Conservation (phyloP, 768 basidiomycete genomes). For the Hygrophoropsis aurantiaca region DNA sequence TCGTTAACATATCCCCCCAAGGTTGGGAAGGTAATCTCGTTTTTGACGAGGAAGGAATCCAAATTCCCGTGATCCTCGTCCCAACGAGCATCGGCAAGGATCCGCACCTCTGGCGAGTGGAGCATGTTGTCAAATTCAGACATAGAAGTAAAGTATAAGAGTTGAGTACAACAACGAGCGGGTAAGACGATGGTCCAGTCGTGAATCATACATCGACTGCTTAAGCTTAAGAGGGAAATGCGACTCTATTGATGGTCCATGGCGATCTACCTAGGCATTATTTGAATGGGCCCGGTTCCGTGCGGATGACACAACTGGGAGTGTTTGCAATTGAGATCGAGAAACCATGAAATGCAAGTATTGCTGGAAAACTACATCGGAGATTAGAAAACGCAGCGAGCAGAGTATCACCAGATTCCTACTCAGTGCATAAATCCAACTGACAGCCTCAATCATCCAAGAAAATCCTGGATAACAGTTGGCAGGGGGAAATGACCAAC, state of each 20-base stretch:
- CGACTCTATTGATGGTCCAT: not conserved
- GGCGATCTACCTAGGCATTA: not conserved
- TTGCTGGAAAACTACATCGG: no score
- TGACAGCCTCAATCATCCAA: no score
- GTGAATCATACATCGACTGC: not conserved
- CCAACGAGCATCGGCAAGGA: no score
- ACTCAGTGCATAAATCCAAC: not conserved
- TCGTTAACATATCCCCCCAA: no score
- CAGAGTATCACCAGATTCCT: no score
- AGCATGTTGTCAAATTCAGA: not conserved
- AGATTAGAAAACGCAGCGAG: no score
- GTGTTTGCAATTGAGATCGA: not conserved
- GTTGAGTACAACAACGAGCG: not conserved
- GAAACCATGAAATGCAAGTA: no score
- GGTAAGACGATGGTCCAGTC: no score
- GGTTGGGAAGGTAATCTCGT: no score
- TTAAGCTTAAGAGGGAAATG: not conserved
- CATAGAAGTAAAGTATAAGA: not conserved
- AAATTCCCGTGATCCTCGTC: no score
- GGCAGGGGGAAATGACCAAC: not conserved
- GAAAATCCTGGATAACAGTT: no score
- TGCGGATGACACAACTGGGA: not conserved
- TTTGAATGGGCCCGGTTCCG: not conserved
- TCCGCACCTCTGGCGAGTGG: not conserved
- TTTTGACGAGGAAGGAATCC: no score